Conservation (phyloP, 768 basidiomycete species). For the Tremella yokohamensis region DNA sequence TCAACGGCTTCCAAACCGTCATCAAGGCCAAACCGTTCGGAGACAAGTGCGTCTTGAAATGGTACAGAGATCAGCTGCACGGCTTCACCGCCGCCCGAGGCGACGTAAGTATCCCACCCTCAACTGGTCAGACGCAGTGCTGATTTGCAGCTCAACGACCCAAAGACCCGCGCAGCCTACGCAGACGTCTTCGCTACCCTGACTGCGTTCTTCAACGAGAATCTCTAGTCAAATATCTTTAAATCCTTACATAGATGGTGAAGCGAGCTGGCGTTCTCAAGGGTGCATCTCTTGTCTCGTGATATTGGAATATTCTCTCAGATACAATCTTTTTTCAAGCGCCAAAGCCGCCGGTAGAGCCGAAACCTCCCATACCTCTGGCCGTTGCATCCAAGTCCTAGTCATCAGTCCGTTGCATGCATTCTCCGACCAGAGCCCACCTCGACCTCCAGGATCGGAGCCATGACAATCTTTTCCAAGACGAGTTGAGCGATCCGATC, state of each 20-base stretch:
- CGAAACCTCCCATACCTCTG: constrained; percentile 84
- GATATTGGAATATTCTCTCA: not conserved
- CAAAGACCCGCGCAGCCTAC: constrained; percentile 3
- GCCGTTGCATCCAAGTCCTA: constrained; percentile 78
- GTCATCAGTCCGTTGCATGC: constrained; percentile 2
- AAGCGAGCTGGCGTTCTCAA: not conserved
- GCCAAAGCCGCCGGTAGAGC: constrained; percentile 77
- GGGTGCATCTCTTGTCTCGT: not conserved
- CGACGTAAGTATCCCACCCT: constrained; percentile 17
- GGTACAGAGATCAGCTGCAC: constrained; percentile 15
- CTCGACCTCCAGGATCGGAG: constrained; percentile 77
- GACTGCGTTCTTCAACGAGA: constrained; percentile 13
- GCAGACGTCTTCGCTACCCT: constrained; percentile 12
- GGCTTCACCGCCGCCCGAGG: constrained; percentile 19
- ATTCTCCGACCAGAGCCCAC: constrained; percentile 53
- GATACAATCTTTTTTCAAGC: not conserved
- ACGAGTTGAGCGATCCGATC: constrained; percentile 94
- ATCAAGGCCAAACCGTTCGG: constrained; percentile 15
- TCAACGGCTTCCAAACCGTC: constrained; percentile 16
- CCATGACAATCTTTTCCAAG: constrained; percentile 80
- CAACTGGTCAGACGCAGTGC: not conserved
- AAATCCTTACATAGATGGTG: not conserved
- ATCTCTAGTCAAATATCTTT: not conserved
- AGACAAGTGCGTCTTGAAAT: constrained; percentile 14
- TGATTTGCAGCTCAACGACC: constrained; percentile 4